phyloP scores from a whole-genome alignment of 1,284 basidiomycete species.

The Polyporus tsugae region DNA sequence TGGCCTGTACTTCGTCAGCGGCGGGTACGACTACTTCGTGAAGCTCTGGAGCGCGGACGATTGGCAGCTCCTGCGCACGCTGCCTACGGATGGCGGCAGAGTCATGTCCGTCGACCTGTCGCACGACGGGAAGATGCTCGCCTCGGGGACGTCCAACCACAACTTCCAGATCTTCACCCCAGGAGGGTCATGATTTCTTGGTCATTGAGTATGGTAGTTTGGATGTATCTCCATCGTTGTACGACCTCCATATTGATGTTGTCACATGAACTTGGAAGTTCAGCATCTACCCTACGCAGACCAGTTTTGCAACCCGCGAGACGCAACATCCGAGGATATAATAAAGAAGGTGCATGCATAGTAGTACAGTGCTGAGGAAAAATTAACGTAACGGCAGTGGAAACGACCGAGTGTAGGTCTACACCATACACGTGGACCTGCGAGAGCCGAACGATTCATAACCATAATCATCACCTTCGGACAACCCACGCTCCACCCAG shows the following conservation, averaged over 20 bases:
- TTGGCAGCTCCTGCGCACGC: constrained; percentile 90
- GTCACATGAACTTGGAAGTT: neutral
- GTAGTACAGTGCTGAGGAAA: constrained; percentile 30
- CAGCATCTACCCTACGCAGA: neutral
- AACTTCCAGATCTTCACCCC: constrained; percentile 92
- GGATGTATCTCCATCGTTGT: constrained; percentile 4
- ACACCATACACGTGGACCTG: constrained; percentile 10
- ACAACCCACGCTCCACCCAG: neutral
- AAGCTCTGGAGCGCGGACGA: constrained; percentile 99
- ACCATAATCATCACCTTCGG: constrained; percentile 19
- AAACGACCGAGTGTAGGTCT: constrained; percentile 7
- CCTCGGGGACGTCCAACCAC: constrained; percentile 90
- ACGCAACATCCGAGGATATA: neutral
- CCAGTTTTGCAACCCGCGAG: neutral
- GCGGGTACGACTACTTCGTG: constrained; percentile 95
- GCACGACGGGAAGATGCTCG: constrained; percentile 84
- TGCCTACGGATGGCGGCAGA: constrained; percentile 95
- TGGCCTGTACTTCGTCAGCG: constrained; percentile 92
- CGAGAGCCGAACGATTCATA: constrained; percentile 4
- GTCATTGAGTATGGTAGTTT: neutral
- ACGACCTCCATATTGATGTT: neutral
- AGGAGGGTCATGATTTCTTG: constrained; percentile 52
- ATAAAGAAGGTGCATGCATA: constrained; percentile 23
- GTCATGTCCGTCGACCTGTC: constrained; percentile 98
- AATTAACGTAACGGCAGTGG: constrained; percentile 21